Percentiles rank a stretch among this genome's conserved stretches.
These are phyloP conservation scores for Tetrapisispora pingtungensis DNA, from an alignment of 805 yeast species.

Conservation along the genomic window DNA sequence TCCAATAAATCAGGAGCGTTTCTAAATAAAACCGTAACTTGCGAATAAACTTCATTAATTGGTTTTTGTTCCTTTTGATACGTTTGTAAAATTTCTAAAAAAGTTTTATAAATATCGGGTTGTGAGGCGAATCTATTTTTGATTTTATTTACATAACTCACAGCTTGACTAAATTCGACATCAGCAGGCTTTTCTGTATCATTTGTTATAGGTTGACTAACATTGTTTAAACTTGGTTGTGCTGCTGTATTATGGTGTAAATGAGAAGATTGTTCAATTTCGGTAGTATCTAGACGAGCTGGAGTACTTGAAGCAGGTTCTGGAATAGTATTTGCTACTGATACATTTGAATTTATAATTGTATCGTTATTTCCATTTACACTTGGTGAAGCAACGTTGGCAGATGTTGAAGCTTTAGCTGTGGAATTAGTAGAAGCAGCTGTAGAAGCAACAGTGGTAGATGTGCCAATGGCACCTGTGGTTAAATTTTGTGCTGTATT, in stretches of 20 bases:
- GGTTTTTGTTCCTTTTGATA: conserved; percentile 95
- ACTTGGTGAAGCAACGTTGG: background rate
- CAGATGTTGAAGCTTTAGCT: conserved; percentile 14
- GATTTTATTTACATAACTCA: conserved; percentile 89
- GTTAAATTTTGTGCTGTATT: background rate
- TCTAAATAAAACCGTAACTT: conserved; percentile 78
- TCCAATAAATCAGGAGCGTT: conserved; percentile 91
- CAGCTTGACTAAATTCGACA: conserved; percentile 94
- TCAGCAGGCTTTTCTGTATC: conserved; percentile 38
- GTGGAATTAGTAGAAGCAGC: conserved; percentile 4
- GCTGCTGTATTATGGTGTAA: background rate
- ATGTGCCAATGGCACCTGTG: background rate
- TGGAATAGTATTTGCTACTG: conserved; percentile 1
- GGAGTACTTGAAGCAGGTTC: conserved; percentile 13
- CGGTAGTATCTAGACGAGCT: conserved; percentile 4
- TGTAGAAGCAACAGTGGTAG: conserved; percentile 10
- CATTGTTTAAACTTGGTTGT: background rate
- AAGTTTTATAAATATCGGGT: conserved; percentile 92
- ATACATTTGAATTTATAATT: background rate
- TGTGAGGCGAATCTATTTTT: conserved; percentile 87
- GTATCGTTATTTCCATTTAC: background rate
- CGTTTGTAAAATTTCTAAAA: conserved; percentile 88
- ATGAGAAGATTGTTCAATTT: background rate
- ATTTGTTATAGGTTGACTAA: background rate
- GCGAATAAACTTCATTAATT: conserved; percentile 88